Evolutionary conservation across 345 rosid genomes (phyloP).

Genomic region (Gossypium arboreum): DNA sequence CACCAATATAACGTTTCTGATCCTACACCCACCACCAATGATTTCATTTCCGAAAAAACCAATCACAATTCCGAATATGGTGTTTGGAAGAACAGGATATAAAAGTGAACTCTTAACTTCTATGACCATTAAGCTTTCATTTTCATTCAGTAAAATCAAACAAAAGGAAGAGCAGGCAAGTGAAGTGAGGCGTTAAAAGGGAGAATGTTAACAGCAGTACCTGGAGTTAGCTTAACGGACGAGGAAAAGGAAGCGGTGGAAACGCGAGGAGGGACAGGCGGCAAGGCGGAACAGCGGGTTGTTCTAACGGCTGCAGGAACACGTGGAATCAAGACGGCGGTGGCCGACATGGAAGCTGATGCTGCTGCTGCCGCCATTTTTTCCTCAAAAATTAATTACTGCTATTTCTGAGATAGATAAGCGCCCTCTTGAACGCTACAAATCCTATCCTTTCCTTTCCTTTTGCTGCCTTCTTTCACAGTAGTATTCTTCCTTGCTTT

Average conservation of each 20-base stretch:
- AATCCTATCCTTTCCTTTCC: slow-evolving; percentile 13
- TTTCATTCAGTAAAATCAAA: not conserved
- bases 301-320: slow-evolving; percentile 27
- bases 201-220: slow-evolving; percentile 20
- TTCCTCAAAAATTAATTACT: not conserved
- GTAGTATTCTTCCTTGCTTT: not conserved
- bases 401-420: not conserved
- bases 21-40: not conserved
- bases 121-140: not conserved
- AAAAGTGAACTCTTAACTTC: not conserved
- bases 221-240: slow-evolving; percentile 53
- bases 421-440: slow-evolving; percentile 17
- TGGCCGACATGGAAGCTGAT: slow-evolving; percentile 55
- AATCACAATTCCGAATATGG: not conserved
- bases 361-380: slow-evolving; percentile 43
- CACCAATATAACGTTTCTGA: not conserved
- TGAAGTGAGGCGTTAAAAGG: not conserved
- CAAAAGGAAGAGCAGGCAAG: not conserved
- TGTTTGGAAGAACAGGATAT: not conserved
- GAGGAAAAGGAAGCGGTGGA: slow-evolving; percentile 37
- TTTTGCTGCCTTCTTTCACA: not conserved
- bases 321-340: slow-evolving; percentile 50
- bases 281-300: slow-evolving; percentile 51
- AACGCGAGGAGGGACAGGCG: slow-evolving; percentile 52
- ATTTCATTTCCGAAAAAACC: no score